Evolutionary conservation across 148 eudicot genomes (phyloP), one percentile per base, ranked within the genome.

Genomic region (Rhododendron mucronatum): DNA sequence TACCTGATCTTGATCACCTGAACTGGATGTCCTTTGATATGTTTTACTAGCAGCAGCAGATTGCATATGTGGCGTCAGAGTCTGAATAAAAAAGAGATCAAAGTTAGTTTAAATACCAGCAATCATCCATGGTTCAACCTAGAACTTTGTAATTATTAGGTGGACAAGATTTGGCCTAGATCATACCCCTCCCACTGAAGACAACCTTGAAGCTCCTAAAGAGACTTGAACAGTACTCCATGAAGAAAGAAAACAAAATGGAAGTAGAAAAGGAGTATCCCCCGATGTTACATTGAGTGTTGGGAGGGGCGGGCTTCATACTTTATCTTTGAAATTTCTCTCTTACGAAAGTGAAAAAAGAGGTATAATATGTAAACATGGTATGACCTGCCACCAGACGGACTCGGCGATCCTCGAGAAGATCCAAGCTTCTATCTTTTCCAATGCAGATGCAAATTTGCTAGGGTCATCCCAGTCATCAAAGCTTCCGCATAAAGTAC

Each of bases 331-430:
- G 39, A 47, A 53, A 44, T 30, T 85, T 44, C 65, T 85, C 10
- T 44, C 45, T 20, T n/a, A 26, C 4, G 28, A 2, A 77, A 15
- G 44, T 20, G 23, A 18, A 81, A 44, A 50, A 21, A 47, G 9
- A 73, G 77, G 79, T 51, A 75, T 61, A 14, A n/a, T 50, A 78
- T 10, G 28, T 33, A 61, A 39, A 26, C 41, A 57, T 39, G 41
- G n/a, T 59, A 59, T 41, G 83, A 95, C 99, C 98, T 96, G 99
- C 99, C 99, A 96, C 99, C 99, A 96, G 87, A 96, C 89, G 76
- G 99, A 96, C 88, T 96, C 99, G 28, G 94, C 88, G 67, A 96
- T 91, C 53, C 95, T 93, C 20, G 93, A 91, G 92, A 94, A 96
- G 86, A 96, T 94, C 99, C 99, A 96, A 90, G 93, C 88, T 88